Base-by-base conservation (phyloP, 2,329 filamentous ascomycete species). In the Nannizziopsis arthrosporioides region DNA sequence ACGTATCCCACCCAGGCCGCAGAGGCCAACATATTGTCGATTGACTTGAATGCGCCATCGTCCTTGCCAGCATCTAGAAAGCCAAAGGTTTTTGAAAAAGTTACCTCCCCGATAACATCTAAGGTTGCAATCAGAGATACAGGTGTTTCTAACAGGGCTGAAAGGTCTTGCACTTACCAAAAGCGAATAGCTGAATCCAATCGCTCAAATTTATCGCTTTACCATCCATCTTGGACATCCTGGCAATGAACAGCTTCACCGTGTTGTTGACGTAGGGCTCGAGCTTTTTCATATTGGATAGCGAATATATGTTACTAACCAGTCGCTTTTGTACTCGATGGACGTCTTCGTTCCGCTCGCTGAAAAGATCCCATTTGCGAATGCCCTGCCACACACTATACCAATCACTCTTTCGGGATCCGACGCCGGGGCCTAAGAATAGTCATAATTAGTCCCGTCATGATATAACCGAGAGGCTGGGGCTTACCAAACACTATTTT, bases 401-500 rank as follows among this genome's bases (percentile, higher is more conserved):
- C 34, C 34, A 36, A 10, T 36, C 34, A 36, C 34, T 36, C 15
- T 36, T 36, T 3, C 34, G 34, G 15, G 15, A 36, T 15, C 34
- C 34, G 15, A 15, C 15, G 11, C 34, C 34, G 11, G 34, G 12
- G 9, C 34, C 34, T 36, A 36, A 15, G 12, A n/a, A 12, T 10
- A 15, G 15, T n/a, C n/a, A n/a, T n/a, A n/a, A n/a, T n/a, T n/a
- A n/a, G n/a, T n/a, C n/a, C n/a, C n/a, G n/a, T n/a, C n/a, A n/a
- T n/a, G n/a, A n/a, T n/a, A n/a, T n/a, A n/a, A n/a, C n/a, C n/a
- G n/a, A n/a, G n/a, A n/a, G n/a, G n/a, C 9, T 36, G 14, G 4
- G 34, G 11, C 34, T 36, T 12, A 0, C 83, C 84, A 61, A 90
- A 92, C 42, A 90, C 87, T 9, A 71, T 69, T 65, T 84, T 85